These are phyloP conservation scores for Gracilaria caudata DNA, from an alignment of 23 red algal species.

Conservation along the genomic window DNA sequence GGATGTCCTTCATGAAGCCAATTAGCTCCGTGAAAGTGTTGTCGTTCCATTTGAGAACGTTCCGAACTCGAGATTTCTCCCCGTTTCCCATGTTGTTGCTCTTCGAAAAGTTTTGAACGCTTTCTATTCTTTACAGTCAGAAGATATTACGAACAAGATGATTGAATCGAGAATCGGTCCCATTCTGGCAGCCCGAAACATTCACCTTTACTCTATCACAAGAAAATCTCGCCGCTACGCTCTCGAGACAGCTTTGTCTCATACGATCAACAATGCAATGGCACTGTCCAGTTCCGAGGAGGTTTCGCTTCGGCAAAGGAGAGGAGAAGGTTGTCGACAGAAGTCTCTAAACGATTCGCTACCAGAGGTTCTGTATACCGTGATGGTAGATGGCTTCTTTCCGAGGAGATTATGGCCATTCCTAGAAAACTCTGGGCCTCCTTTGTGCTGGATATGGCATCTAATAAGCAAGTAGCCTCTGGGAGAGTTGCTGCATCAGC, in stretches of 20 bases:
- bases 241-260: not conserved
- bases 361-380: not conserved
- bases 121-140: not conserved
- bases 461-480: constrained; percentile 6
- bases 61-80: not conserved
- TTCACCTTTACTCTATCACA: constrained; percentile 15
- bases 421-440: not conserved
- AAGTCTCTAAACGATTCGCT: not conserved
- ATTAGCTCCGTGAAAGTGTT: not conserved
- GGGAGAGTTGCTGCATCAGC: constrained; percentile 10
- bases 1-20: not conserved
- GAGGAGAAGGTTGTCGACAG: not conserved
- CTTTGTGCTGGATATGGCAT: constrained; percentile 27
- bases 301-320: not conserved
- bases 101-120: not conserved
- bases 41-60: not conserved
- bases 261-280: not conserved
- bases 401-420: constrained; percentile 1
- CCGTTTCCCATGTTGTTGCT: not conserved
- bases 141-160: not conserved
- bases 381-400: not conserved
- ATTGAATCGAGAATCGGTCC: constrained; percentile 14
- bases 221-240: constrained; percentile 30
- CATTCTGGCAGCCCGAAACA: not conserved
- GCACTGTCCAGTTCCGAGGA: not conserved